Evolutionary conservation across 768 basidiomycete genomes (phyloP), one percentile per base, ranked within the genome.

Genomic region (Calocybe gangraenosa): DNA sequence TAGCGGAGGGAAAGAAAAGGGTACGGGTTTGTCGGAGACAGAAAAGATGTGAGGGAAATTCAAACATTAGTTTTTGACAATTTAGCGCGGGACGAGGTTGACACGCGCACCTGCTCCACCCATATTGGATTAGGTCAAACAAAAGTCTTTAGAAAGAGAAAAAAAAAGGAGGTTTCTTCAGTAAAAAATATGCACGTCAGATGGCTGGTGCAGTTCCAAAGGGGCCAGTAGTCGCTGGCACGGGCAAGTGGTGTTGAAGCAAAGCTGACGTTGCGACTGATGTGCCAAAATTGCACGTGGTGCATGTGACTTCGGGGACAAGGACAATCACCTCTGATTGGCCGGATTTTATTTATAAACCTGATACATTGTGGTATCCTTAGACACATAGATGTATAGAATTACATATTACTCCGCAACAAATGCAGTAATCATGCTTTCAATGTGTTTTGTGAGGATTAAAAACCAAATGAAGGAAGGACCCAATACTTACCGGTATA

Each of bases 351-450:
- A n/a, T n/a, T n/a, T n/a, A n/a, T n/a, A n/a, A n/a, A n/a, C n/a
- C n/a, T n/a, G n/a, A n/a, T n/a, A n/a, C n/a, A n/a, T n/a, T n/a
- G n/a, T n/a, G n/a, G n/a, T 31, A 49, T 32, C 22, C 31, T 19
- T 40, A 17, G 31, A 21, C 37, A 33, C 44, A 48, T 39, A 47
- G 33, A 40, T 51, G 44, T 35, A 42, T 33, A 39, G n/a, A 21
- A 37, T 18, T 48, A 51, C 41, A 44, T 46, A 40, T n/a, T n/a
- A n/a, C n/a, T n/a, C 86, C 45, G 84, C 83, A 56, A 91, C 86
- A 50, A 91, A 78, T 15, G 88, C 85, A 23, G 85, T 79, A 58
- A 91, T 91, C 88, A 90, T 89, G 57, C 87, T 89, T 51, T 22
- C 33, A 39, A 10, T 25, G 9, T 21, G 4, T 33, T 33, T 50